Conservation (phyloP, 2,329 filamentous ascomycete genomes). For the Apiospora sp. region DNA sequence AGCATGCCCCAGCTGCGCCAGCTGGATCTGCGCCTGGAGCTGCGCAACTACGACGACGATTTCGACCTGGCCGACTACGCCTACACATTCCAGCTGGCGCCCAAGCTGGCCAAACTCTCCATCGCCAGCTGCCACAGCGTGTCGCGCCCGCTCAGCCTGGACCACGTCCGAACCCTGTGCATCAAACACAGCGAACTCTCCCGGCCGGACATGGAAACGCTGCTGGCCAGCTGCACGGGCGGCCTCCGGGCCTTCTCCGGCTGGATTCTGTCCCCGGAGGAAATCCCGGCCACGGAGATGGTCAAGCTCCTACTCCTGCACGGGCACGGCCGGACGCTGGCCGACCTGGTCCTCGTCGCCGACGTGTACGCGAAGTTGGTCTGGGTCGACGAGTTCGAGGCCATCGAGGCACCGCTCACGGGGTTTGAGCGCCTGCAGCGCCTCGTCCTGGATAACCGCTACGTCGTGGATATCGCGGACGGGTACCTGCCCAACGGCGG, state of each 20-base stretch:
- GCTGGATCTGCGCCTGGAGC: background rate
- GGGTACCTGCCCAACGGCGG: background rate
- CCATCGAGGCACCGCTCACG: background rate
- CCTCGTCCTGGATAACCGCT: background rate
- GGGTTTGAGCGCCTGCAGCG: background rate
- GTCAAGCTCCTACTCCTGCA: background rate
- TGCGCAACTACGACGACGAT: background rate
- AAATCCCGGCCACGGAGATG: background rate
- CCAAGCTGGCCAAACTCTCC: background rate
- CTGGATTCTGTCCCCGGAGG: background rate
- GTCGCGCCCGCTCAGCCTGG: background rate
- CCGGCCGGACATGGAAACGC: background rate
- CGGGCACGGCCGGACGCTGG: background rate
- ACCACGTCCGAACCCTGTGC: background rate
- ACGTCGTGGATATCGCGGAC: background rate
- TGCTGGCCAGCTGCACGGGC: background rate
- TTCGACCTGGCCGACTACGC: background rate
- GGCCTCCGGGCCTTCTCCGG: background rate
- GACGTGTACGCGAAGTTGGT: background rate
- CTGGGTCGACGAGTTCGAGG: background rate
- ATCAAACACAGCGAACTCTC: background rate
- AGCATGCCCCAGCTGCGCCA: background rate
- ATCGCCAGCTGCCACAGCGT: background rate
- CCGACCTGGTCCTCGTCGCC: background rate
- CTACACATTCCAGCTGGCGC: background rate